These are phyloP conservation scores for Coemansia sp. DNA, from an alignment of 192 early-diverging fungal genomes.

Conservation along the genomic window DNA sequence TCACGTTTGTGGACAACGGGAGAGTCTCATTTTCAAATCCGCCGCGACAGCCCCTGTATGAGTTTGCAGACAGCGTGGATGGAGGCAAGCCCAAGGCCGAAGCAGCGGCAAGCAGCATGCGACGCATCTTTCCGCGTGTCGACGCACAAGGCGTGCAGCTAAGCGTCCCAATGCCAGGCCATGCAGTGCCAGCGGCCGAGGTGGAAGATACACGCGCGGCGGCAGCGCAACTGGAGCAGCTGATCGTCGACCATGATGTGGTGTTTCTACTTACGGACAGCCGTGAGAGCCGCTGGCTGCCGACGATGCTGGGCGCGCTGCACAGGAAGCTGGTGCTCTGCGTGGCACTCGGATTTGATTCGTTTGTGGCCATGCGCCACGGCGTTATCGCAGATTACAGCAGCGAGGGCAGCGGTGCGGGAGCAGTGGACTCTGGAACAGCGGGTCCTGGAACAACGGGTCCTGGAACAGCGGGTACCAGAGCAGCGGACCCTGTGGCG, in stretches of 20 bases:
- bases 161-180: constrained; percentile 97
- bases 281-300: constrained; percentile 94
- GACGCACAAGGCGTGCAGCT: constrained; percentile 67
- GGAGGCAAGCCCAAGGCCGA: constrained; percentile 86
- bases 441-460: too few species aligned
- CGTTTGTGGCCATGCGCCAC: constrained; percentile 95
- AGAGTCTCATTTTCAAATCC: constrained; percentile 95
- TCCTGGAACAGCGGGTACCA: too few species aligned
- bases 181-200: constrained; percentile 55
- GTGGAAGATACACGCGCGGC: constrained; percentile 26
- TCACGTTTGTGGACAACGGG: constrained; percentile 93
- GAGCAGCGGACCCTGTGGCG: background rate
- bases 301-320: constrained; percentile 77
- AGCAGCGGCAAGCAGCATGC: constrained; percentile 77
- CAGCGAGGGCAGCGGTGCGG: constrained; percentile 3
- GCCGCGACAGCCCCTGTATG: constrained; percentile 89
- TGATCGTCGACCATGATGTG: constrained; percentile 79
- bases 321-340: constrained; percentile 84
- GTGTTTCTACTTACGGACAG: constrained; percentile 93
- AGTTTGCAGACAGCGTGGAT: constrained; percentile 83
- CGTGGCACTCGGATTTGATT: constrained; percentile 93
- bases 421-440: background rate
- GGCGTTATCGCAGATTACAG: constrained; percentile 56
- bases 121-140: constrained; percentile 77
- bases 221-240: constrained; percentile 54